Percentiles rank a stretch among this genome's conserved stretches.
Evolutionary conservation across 1,284 basidiomycete species (phyloP).

Genomic region (Trametes sp.): DNA sequence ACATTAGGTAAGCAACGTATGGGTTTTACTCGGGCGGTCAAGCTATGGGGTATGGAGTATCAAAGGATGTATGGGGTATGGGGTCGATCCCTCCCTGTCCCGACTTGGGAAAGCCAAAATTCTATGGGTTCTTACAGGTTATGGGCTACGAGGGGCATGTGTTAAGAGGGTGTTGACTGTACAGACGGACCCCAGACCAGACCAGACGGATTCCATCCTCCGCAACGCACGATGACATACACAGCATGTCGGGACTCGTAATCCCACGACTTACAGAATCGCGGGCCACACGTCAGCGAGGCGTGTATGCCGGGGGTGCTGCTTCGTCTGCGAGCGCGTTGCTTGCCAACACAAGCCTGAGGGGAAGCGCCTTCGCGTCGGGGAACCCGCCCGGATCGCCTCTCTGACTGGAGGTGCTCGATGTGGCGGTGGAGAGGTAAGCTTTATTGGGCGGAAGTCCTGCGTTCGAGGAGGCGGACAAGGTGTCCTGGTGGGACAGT

Average conservation of each 20-base stretch:
- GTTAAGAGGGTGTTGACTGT: conserved; percentile 7
- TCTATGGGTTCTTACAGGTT: conserved; percentile 3
- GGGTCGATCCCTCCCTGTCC: not conserved
- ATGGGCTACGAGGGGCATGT: not conserved
- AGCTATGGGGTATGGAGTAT: conserved; percentile 8
- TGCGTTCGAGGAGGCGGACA: no score
- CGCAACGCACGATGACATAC: no score
- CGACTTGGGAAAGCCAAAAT: conserved; percentile 7
- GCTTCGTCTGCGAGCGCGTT: not conserved
- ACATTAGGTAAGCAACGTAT: conserved; percentile 3
- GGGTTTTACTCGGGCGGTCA: not conserved
- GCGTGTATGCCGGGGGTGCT: not conserved
- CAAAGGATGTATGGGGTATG: not conserved
- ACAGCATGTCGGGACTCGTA: not conserved
- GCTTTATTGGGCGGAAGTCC: no score
- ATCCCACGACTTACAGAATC: not conserved
- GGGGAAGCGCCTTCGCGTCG: not conserved
- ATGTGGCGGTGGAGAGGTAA: no score
- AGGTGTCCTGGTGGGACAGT: no score
- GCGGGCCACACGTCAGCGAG: not conserved
- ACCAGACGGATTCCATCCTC: no score
- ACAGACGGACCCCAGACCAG: no score
- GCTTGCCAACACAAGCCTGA: not conserved
- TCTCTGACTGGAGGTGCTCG: no score
- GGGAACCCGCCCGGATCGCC: not conserved